phyloP scores from a whole-genome alignment of 192 early-diverging fungal genomes.

The Umbelopsis sp. region DNA sequence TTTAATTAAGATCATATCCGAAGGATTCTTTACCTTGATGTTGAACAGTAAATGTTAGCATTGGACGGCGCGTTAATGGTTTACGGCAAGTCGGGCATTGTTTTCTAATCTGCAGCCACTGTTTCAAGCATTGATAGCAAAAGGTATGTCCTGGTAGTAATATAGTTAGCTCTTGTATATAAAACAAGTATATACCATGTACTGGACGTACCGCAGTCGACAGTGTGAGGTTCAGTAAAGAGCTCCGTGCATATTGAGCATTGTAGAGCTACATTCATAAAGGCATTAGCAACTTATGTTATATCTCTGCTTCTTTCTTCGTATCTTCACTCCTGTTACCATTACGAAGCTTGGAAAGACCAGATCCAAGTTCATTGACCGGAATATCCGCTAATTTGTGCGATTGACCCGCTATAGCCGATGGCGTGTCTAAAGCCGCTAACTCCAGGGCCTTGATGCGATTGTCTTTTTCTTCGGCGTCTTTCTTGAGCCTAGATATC shows the following conservation, averaged over 20 bases:
- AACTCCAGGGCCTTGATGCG: neutral
- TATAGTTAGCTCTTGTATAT: neutral
- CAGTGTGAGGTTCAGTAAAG: constrained; percentile 6
- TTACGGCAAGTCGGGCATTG: constrained; percentile 16
- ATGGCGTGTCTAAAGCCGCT: neutral
- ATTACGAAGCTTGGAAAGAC: constrained; percentile 1
- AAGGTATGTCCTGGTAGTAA: neutral
- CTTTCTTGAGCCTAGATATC: neutral
- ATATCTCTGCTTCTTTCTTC: neutral
- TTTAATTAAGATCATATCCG: too few species aligned
- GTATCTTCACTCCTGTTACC: neutral
- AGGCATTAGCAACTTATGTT: neutral
- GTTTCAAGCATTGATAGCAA: neutral
- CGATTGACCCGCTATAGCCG: neutral
- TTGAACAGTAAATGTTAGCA: constrained; percentile 1
- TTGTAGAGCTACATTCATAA: neutral
- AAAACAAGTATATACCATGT: too few species aligned
- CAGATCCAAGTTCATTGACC: neutral
- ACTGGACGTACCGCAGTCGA: constrained; percentile 3
- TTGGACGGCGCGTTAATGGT: neutral
- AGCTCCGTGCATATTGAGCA: constrained; percentile 13
- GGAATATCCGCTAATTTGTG: too few species aligned
- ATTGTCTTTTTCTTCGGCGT: neutral
- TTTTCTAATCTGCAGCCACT: constrained; percentile 12
- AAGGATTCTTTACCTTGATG: constrained; percentile 16